phyloP scores from a whole-genome alignment of 345 rosid species.

The Angophora floribunda region DNA sequence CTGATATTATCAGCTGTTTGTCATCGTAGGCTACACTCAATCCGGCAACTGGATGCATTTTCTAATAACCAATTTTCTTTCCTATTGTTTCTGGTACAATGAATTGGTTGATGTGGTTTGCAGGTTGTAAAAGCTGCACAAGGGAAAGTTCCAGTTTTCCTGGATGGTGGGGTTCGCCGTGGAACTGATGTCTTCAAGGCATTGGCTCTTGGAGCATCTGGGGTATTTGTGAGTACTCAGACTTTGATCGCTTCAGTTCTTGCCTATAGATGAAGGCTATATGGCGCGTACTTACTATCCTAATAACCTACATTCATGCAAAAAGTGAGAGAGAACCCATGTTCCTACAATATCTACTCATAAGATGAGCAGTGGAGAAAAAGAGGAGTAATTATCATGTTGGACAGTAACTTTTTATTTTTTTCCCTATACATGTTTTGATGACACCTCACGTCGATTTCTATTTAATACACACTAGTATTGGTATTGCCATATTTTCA shows the following conservation, averaged over 20 bases:
- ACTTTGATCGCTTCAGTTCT: not conserved
- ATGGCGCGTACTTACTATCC: not conserved
- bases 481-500: not conserved
- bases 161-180: constrained; percentile 94
- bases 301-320: not conserved
- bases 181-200: constrained; percentile 99
- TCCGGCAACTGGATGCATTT: not conserved
- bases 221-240: constrained; percentile 66
- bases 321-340: not conserved
- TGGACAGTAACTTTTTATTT: not conserved
- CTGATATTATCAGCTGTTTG: not conserved
- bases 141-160: constrained; percentile 82
- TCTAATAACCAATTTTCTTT: not conserved
- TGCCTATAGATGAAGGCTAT: not conserved
- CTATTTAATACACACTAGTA: not conserved
- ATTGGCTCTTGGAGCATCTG: constrained; percentile 91
- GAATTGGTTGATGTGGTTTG: not conserved
- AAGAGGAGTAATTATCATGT: not conserved
- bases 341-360: not conserved
- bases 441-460: not conserved
- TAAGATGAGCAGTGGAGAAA: not conserved
- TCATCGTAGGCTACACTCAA: not conserved
- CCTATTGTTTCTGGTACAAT: not conserved
- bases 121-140: constrained; percentile 89
- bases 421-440: not conserved